Percentiles rank a stretch among this genome's conserved stretches.
These are phyloP conservation scores for Aspergillus tubingensis DNA, from an alignment of 2,329 filamentous ascomycete species.

Conservation along the genomic window DNA sequence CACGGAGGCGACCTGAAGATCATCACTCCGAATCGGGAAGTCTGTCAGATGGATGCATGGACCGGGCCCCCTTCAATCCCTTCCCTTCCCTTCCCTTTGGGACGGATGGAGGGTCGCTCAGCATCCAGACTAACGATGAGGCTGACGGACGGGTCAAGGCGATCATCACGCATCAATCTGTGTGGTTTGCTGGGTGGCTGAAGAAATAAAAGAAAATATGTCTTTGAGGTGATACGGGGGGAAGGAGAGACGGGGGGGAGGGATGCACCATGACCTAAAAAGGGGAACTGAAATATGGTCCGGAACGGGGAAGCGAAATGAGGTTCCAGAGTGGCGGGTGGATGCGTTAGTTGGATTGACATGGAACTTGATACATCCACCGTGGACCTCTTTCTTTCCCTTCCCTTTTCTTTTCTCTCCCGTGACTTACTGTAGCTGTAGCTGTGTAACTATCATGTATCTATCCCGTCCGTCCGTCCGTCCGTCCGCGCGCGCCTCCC, in stretches of 20 bases:
- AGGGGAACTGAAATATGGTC: conserved; percentile 3
- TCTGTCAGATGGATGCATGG: not conserved
- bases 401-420: no score
- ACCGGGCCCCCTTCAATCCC: not conserved
- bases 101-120: not conserved
- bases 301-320: conserved; percentile 12
- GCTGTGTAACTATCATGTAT: not conserved
- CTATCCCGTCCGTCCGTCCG: no score
- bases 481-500: no score
- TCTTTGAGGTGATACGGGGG: no score
- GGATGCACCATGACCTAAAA: not conserved
- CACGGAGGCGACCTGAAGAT: conserved; percentile 5
- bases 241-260: no score
- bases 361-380: not conserved
- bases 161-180: not conserved
- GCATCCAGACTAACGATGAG: not conserved
- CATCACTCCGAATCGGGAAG: not conserved
- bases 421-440: no score
- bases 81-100: no score
- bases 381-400: not conserved
- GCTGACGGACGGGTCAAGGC: not conserved
- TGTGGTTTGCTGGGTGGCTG: not conserved
- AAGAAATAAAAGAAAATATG: not conserved
- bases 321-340: conserved; percentile 19
- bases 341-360: conserved; percentile 14